Conservation (phyloP, 192 early-diverging fungal species). For the Backusella liffmaniae region DNA sequence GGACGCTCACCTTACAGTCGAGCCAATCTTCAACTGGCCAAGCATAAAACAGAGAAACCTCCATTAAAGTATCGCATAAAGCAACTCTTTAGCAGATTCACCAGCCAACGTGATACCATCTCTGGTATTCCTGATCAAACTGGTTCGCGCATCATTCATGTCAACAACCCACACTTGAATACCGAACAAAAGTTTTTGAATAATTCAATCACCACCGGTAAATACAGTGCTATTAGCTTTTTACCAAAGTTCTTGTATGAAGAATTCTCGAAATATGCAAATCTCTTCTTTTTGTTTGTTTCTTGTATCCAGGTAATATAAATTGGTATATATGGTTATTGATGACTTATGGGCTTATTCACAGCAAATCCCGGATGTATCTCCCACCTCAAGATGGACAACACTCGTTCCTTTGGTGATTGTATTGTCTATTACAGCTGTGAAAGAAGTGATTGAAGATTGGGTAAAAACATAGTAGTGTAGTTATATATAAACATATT, state of each 20-base stretch:
- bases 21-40: constrained; percentile 1
- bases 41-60: not conserved
- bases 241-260: constrained; percentile 94
- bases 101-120: not conserved
- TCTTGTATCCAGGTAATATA: constrained; percentile 79
- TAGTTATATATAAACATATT: not conserved
- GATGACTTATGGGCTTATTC: not conserved
- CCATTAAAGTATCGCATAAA: not conserved
- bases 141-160: constrained; percentile 76
- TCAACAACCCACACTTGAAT: constrained; percentile 85
- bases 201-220: constrained; percentile 92
- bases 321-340: too few relatives aligned
- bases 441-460: constrained; percentile 96
- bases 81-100: not conserved
- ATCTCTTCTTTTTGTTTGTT: constrained; percentile 98
- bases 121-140: constrained; percentile 13
- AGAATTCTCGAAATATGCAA: constrained; percentile 98
- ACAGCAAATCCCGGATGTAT: constrained; percentile 92
- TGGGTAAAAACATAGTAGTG: constrained; percentile 32
- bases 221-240: constrained; percentile 92
- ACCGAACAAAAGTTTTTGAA: constrained; percentile 78
- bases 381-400: constrained; percentile 88
- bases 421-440: constrained; percentile 85
- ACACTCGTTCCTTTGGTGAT: constrained; percentile 83
- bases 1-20: constrained; percentile 1